Base-by-base conservation (phyloP, 2,329 filamentous ascomycete genomes). In the Talaromyces rugulosus region DNA sequence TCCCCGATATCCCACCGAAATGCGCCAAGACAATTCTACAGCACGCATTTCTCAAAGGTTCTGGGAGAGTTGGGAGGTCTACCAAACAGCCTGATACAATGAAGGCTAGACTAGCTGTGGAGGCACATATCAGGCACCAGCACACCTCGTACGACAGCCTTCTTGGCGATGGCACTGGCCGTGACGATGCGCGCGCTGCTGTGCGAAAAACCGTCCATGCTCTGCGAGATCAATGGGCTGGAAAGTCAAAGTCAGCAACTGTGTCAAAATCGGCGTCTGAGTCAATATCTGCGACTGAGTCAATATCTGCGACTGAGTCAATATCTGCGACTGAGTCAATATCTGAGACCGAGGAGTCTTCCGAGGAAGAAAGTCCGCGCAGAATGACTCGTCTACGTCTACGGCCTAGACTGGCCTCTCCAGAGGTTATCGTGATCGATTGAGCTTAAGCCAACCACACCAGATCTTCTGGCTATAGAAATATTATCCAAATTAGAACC, bases 91-190 rank as follows among this genome's bases (percentile, higher is more conserved):
- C 70, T 0, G 75, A 79, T 7, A 64, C 74, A 28, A 63, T 64
- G 3, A 77, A 78, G 56, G 75, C 72, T 1, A 61, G 66, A 3
- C 61, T 80, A 44, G 78, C 77, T 0, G 77, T 79, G 12, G 73
- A 78, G 60, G 78, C 78, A 33, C 75, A 80, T 68, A 76, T 80
- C 59, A 69, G 78, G 28, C 78, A 80, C 65, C 69, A 66, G 4
- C 74, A 76, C 64, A 80, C 77, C 1, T 66, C 69, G 0, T 80
- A 80, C 56, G 77, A 80, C 6, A 58, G 56, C 6, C 58, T 78
- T 27, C 69, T 78, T 0, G 47, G 60, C 0, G 74, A 40, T 28
- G 23, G 73, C 0, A 56, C 67, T 12, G 60, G 63, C 1, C 68
- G 74, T 14, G 62, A 65, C 5, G 58, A 69, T 16, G 76, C 75